Conservation (phyloP, 2,329 filamentous ascomycete genomes). For the Colletotrichum sp. region DNA sequence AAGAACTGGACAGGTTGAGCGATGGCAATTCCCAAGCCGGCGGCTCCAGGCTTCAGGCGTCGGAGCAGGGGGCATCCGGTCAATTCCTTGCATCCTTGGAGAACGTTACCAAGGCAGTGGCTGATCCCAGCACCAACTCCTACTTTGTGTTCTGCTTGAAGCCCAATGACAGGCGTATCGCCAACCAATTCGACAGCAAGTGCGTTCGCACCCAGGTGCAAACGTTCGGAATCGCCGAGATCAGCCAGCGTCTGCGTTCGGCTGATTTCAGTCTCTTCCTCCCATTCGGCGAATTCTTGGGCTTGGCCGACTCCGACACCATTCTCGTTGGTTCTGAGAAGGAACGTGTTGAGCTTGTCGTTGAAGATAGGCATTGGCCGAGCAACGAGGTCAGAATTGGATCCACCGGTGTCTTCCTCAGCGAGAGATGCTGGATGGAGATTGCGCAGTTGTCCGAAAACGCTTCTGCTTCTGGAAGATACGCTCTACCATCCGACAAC, state of each 20-base stretch:
- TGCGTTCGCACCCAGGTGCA: constrained; percentile 95
- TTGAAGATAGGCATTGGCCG: constrained; percentile 93
- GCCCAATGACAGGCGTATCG: constrained; percentile 94
- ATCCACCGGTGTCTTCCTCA: constrained; percentile 92
- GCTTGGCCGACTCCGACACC: constrained; percentile 82
- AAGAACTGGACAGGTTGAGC: constrained; percentile 54
- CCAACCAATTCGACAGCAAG: constrained; percentile 99
- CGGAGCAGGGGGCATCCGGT: constrained; percentile 79
- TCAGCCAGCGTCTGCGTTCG: constrained; percentile 89
- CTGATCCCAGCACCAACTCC: constrained; percentile 81
- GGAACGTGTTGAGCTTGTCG: constrained; percentile 89
- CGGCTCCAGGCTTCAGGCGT: constrained; percentile 42
- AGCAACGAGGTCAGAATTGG: constrained; percentile 89
- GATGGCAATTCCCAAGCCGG: constrained; percentile 52
- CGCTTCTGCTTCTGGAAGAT: constrained; percentile 57
- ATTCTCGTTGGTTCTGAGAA: constrained; percentile 89
- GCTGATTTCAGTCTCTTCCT: constrained; percentile 96
- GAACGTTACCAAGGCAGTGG: constrained; percentile 87
- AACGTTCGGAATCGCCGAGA: constrained; percentile 94
- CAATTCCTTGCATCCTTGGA: constrained; percentile 91
- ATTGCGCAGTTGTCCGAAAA: constrained; percentile 77
- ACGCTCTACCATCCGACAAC: constrained; percentile 61
- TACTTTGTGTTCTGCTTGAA: constrained; percentile 99
- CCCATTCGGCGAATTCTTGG: constrained; percentile 94
- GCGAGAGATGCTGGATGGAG: constrained; percentile 94